Evolutionary conservation across 2,329 filamentous ascomycete genomes (phyloP), one percentile per base, ranked within the genome.

Genomic region (Paecilomyces variotii): DNA sequence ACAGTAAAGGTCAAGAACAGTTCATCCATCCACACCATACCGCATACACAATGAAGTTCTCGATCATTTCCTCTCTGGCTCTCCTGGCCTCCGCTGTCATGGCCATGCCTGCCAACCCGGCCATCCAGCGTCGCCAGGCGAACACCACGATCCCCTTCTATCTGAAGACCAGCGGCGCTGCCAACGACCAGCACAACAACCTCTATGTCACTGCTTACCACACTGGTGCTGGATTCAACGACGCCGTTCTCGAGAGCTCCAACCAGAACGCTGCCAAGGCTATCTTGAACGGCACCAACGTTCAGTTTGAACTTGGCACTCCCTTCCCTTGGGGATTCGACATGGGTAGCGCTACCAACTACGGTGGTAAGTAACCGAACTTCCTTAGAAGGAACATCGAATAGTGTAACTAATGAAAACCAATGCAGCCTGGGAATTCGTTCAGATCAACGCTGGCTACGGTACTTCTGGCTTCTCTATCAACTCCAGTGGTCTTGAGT

Each of bases 151-250:
- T 64, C n/a, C 56, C 63, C 32, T 74, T 74, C 62, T 63, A 67
- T 56, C 64, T 76, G 32, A 75, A 74, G 62, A 70, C 74, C 24
- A 59, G 62, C n/a, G 66, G 61, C 11, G 63, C 69, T 9, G 56
- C 59, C 25, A 65, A 68, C 54, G 25, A 61, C 0, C 53, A 65
- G 1, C 68, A 73, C 61, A 73, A 75, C 62, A 58, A 71, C 60
- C 69, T 75, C 56, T 76, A 71, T 30, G 65, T 76, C 28, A 67
- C 68, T 28, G 63, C 67, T 39, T 77, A 74, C 61, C 74, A 76
- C 65, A 74, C 72, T n/a, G 72, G 71, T 19, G 74, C 74, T n/a
- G 74, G 72, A 12, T 57, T 71, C 28, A 72, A 69, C 32, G 74
- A 75, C 59, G 73, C 72, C 9, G 72, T 75, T 3, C 65, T 77